Percentiles rank a stretch among this genome's conserved stretches.
phyloP scores from a whole-genome alignment of 2,329 filamentous ascomycete species.

The Aspergillus fischeri region DNA sequence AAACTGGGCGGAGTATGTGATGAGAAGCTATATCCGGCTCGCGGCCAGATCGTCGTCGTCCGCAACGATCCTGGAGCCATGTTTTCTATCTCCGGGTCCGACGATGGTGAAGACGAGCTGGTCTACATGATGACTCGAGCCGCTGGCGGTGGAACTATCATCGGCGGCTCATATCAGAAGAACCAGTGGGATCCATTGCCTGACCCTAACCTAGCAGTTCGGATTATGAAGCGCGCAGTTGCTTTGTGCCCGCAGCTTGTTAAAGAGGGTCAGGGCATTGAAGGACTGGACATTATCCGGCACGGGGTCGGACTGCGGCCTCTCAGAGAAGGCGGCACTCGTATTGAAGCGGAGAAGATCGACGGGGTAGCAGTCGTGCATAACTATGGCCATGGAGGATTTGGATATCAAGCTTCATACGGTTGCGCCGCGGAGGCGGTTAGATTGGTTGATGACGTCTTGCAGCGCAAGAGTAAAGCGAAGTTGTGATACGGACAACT shows the following conservation, averaged over 20 bases:
- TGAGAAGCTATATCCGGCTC: slow-evolving; percentile 64
- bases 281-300: slow-evolving; percentile 69
- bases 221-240: slow-evolving; percentile 72
- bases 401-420: slow-evolving; percentile 64
- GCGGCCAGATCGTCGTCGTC: slow-evolving; percentile 81
- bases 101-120: slow-evolving; percentile 68
- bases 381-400: slow-evolving; percentile 45
- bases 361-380: slow-evolving; percentile 52
- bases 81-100: slow-evolving; percentile 65
- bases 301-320: slow-evolving; percentile 82
- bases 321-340: slow-evolving; percentile 65
- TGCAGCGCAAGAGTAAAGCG: slow-evolving; percentile 29
- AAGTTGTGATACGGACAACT: slow-evolving; percentile 23
- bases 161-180: slow-evolving; percentile 81
- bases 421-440: slow-evolving; percentile 66
- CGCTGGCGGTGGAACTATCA: slow-evolving; percentile 69
- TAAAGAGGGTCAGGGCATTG: slow-evolving; percentile 60
- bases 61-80: slow-evolving; percentile 72
- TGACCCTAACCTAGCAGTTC: slow-evolving; percentile 71
- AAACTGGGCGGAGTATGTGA: slow-evolving; percentile 81
- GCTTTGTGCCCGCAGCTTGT: slow-evolving; percentile 35
- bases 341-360: slow-evolving; percentile 69
- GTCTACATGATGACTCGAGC: slow-evolving; percentile 81
- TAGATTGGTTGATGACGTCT: slow-evolving; percentile 58
- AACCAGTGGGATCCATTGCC: slow-evolving; percentile 74